Conservation (phyloP, 129 eudicot genomes). For the Arctium lappa region DNA sequence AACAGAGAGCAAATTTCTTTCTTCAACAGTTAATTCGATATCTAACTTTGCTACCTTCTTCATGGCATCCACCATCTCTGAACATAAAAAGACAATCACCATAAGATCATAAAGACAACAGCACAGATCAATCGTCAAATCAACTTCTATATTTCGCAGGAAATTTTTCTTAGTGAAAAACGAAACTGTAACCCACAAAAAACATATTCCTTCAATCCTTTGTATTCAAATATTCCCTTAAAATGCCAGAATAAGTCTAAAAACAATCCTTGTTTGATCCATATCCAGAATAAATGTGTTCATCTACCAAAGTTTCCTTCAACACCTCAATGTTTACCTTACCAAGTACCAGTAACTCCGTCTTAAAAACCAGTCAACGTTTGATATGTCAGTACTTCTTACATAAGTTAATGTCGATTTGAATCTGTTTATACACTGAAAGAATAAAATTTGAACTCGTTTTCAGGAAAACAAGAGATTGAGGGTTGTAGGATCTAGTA, state of each 20-base stretch:
- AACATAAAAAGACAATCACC: constrained; percentile 7
- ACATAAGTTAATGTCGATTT: neutral
- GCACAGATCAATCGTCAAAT: neutral
- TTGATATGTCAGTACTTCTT: neutral
- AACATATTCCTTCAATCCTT: neutral
- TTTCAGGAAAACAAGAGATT: neutral
- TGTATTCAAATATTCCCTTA: neutral
- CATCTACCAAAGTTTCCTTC: neutral
- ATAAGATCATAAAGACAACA: constrained; percentile 3
- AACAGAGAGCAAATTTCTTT: constrained; percentile 78
- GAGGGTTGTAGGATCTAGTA: constrained; percentile 18
- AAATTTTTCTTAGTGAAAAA: neutral
- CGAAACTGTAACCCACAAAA: neutral
- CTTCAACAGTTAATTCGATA: constrained; percentile 76
- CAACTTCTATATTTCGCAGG: neutral
- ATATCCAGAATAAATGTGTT: neutral
- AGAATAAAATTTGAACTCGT: neutral
- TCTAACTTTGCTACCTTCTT: constrained; percentile 72
- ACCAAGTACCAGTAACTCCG: neutral
- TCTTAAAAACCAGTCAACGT: constrained; percentile 13
- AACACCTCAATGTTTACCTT: neutral
- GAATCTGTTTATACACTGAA: neutral
- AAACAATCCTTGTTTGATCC: neutral
- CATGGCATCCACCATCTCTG: constrained; percentile 91
- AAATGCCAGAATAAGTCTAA: neutral